phyloP scores from a whole-genome alignment of 2,329 filamentous ascomycete species.

The Dactylella cylindrospora region DNA sequence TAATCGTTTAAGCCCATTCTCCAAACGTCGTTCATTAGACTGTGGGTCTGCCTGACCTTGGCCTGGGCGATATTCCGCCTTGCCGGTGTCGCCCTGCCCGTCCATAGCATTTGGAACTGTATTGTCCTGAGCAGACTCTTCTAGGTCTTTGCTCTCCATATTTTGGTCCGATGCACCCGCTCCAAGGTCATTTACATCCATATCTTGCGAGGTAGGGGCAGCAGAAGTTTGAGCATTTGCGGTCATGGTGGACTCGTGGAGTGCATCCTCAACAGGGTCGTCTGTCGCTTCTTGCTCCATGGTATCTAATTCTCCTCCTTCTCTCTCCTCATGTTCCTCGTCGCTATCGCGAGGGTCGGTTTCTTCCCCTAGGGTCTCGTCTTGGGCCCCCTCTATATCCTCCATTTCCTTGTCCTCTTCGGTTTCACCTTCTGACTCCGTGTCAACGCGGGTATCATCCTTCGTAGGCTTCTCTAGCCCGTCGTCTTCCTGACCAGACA shows the following conservation, averaged over 20 bases:
- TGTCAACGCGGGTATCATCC: constrained; percentile 55
- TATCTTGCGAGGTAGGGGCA: constrained; percentile 43
- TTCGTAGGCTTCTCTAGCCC: constrained; percentile 49
- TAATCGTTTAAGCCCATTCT: constrained; percentile 86
- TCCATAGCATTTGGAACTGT: constrained; percentile 30
- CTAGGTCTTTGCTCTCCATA: constrained; percentile 44
- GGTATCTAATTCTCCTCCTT: constrained; percentile 50
- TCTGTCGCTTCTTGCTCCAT: constrained; percentile 13
- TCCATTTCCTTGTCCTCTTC: constrained; percentile 58
- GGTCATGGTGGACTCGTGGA: constrained; percentile 42
- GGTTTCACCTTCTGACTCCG: constrained; percentile 52
- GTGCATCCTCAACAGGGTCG: constrained; percentile 33
- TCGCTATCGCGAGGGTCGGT: constrained; percentile 59
- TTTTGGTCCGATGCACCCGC: constrained; percentile 45
- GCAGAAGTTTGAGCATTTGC: constrained; percentile 44
- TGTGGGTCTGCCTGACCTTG: constrained; percentile 39
- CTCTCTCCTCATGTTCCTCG: constrained; percentile 50
- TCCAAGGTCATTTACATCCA: constrained; percentile 45
- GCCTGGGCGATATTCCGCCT: constrained; percentile 29
- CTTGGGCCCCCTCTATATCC: constrained; percentile 55
- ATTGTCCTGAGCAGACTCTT: constrained; percentile 35
- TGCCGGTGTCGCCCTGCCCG: constrained; percentile 24
- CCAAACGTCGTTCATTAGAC: constrained; percentile 51
- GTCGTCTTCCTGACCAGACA: constrained; percentile 60
- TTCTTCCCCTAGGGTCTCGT: constrained; percentile 58